A percentile compares a stretch with the other conserved stretches of the same genome.
Conservation (phyloP, 306 rosid genomes). For the Chamaecrista fasciculata region DNA sequence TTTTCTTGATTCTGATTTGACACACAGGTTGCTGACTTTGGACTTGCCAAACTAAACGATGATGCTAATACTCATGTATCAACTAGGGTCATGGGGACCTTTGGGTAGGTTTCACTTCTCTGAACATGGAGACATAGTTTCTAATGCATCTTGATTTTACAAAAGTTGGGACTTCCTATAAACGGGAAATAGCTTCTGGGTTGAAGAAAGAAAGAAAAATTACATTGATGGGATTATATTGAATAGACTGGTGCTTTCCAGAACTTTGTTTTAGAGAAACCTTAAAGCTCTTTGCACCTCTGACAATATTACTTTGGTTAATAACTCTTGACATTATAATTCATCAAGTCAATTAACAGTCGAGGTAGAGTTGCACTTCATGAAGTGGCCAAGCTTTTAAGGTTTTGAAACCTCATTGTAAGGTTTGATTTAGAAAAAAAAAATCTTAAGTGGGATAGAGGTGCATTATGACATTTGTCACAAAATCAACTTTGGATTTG, state of each 20-base stretch:
- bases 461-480: not conserved
- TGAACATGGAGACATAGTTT: not conserved
- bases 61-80: conserved; percentile 77
- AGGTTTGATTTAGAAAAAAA: not conserved
- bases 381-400: not conserved
- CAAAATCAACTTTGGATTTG: not conserved
- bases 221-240: not conserved
- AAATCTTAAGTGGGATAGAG: not conserved
- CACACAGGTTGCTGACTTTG: conserved; percentile 91
- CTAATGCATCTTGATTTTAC: conserved; percentile 8
- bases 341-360: not conserved
- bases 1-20: conserved; percentile 27
- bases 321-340: not conserved
- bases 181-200: conserved; percentile 12
- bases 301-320: not conserved
- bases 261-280: not conserved
- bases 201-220: not conserved
- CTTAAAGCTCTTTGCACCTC: not conserved
- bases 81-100: conserved; percentile 96
- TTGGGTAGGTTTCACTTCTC: conserved; percentile 61
- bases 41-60: conserved; percentile 81
- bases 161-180: conserved; percentile 1
- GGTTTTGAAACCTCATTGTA: conserved; percentile 13
- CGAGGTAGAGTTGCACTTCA: conserved; percentile 14
- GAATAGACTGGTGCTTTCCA: not conserved